A percentile compares a stretch with the other conserved stretches of the same genome.
Conservation (phyloP, 2,329 filamentous ascomycete genomes). For the Botrytis hyacinthi region DNA sequence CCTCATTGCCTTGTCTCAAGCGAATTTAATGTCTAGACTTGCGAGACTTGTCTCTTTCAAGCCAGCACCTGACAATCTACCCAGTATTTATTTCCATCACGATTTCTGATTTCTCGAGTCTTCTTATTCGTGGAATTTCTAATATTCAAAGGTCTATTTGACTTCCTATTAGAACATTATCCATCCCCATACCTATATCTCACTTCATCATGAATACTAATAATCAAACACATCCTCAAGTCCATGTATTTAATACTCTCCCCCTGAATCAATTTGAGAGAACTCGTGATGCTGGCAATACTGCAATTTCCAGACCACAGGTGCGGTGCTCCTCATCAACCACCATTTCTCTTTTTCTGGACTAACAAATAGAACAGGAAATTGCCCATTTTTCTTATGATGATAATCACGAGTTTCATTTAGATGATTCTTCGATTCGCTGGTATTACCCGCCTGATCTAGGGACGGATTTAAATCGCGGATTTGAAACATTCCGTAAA, state of each 20-base stretch:
- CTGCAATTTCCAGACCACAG: constrained; percentile 10
- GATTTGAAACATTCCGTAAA: constrained; percentile 80
- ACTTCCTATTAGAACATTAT: not conserved
- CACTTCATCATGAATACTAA: not conserved
- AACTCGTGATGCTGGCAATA: not conserved
- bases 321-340: constrained; percentile 16
- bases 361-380: constrained; percentile 54
- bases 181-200: not conserved
- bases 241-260: constrained; percentile 7
- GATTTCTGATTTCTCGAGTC: not conserved
- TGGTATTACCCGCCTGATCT: constrained; percentile 83
- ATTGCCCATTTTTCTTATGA: constrained; percentile 94
- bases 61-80: not conserved
- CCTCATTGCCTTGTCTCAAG: not conserved
- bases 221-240: not conserved
- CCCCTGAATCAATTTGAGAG: constrained; percentile 8
- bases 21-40: not conserved
- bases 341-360: not conserved
- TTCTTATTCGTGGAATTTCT: not conserved
- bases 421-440: constrained; percentile 74
- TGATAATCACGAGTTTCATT: constrained; percentile 71
- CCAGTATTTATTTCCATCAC: not conserved
- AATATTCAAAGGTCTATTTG: not conserved
- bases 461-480: constrained; percentile 71
- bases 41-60: not conserved